A percentile compares a stretch with the other conserved stretches of the same genome.
These are phyloP conservation scores for Mortierella sp. DNA, from an alignment of 371 early-diverging fungal species.

Conservation along the genomic window DNA sequence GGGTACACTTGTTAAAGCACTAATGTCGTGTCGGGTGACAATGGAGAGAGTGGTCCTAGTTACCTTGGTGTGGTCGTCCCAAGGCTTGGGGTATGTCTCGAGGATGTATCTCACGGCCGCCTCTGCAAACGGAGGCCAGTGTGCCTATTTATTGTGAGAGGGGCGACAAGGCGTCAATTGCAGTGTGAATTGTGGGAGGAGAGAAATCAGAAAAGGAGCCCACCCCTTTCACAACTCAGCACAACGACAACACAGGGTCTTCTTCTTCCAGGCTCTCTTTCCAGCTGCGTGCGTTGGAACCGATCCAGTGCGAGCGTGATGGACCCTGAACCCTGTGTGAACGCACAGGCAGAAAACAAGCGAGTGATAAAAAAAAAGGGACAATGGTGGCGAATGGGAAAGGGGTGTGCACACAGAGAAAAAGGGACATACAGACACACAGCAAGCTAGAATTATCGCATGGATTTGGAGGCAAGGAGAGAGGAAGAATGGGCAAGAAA, in stretches of 20 bases:
- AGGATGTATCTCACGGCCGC: constrained; percentile 74
- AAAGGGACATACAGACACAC: neutral
- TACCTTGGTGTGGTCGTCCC: constrained; percentile 54
- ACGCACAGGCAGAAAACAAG: neutral
- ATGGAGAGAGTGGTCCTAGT: constrained; percentile 16
- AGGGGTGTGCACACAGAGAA: neutral
- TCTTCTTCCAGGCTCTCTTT: neutral
- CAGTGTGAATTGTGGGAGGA: neutral
- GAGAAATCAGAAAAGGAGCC: neutral
- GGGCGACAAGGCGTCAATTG: neutral
- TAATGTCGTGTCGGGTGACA: neutral
- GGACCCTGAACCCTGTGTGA: neutral
- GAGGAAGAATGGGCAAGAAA: neutral
- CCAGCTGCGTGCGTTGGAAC: neutral
- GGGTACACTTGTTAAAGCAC: constrained; percentile 12
- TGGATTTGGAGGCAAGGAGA: neutral
- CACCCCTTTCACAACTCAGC: neutral
- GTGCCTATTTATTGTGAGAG: constrained; percentile 64
- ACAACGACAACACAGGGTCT: neutral
- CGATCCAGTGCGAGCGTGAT: neutral
- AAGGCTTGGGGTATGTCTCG: constrained; percentile 64
- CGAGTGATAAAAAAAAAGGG: neutral
- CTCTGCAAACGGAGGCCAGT: constrained; percentile 88
- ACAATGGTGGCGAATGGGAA: neutral
- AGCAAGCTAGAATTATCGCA: neutral